A percentile compares a stretch with the other conserved stretches of the same genome.
phyloP scores from a whole-genome alignment of 371 early-diverging fungal species.

The Mucor mucedo region DNA sequence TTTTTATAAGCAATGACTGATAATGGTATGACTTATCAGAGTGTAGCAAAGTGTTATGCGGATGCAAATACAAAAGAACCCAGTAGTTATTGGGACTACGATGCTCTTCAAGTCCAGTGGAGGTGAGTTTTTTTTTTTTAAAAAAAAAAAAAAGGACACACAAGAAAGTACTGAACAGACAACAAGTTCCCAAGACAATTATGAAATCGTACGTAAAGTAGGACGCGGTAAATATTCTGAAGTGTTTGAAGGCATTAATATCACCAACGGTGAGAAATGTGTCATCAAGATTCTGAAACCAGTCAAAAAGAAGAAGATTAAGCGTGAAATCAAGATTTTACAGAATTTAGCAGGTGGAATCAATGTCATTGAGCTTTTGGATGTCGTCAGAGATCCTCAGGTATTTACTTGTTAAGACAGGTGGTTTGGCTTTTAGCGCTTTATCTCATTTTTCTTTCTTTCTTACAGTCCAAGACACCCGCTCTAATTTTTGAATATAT shows the following conservation, averaged over 20 bases:
- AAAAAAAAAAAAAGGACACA: background rate
- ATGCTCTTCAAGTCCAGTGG: slow-evolving; percentile 27
- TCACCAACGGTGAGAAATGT: slow-evolving; percentile 76
- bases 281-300: slow-evolving; percentile 99
- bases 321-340: slow-evolving; percentile 98
- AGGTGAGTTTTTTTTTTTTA: slow-evolving; percentile 15
- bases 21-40: slow-evolving; percentile 8
- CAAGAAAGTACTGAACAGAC: no score
- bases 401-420: slow-evolving; percentile 38
- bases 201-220: slow-evolving; percentile 95
- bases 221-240: slow-evolving; percentile 99
- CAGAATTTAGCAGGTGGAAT: slow-evolving; percentile 96
- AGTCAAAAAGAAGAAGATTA: slow-evolving; percentile 99
- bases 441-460: background rate
- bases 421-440: background rate
- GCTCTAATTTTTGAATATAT: slow-evolving; percentile 97
- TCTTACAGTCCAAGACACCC: slow-evolving; percentile 81
- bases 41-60: slow-evolving; percentile 14
- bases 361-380: slow-evolving; percentile 93
- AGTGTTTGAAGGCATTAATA: slow-evolving; percentile 97
- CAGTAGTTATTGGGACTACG: slow-evolving; percentile 29
- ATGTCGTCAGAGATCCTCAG: slow-evolving; percentile 96
- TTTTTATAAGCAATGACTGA: slow-evolving; percentile 2
- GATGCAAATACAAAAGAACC: slow-evolving; percentile 15
- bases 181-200: slow-evolving; percentile 76